A percentile compares a stretch with the other conserved stretches of the same genome.
Evolutionary conservation across 2,329 filamentous ascomycete species (phyloP).

Genomic region (Penicillium sp.): DNA sequence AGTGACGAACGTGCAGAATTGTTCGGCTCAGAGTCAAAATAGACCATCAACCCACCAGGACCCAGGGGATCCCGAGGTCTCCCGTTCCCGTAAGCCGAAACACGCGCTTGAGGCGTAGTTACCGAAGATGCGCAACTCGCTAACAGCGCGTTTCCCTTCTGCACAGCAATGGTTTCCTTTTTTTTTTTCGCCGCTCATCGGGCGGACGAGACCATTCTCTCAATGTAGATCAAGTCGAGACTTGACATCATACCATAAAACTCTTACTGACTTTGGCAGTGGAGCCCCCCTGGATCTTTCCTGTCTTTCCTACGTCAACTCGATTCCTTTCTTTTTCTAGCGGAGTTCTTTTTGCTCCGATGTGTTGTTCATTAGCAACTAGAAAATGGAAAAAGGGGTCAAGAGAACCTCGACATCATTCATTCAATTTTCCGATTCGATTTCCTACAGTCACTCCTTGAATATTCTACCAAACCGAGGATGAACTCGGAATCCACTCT

Average conservation of each 20-base stretch:
- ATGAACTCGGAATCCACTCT: slow-evolving; percentile 12
- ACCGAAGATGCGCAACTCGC: background rate
- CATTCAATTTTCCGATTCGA: background rate
- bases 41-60: slow-evolving; percentile 1
- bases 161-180: slow-evolving; percentile 4
- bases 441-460: background rate
- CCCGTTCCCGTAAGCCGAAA: background rate
- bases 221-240: background rate
- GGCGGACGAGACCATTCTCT: background rate
- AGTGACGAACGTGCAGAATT: background rate
- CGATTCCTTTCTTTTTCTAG: background rate
- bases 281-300: background rate
- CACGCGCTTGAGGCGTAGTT: slow-evolving; percentile 2
- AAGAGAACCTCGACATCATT: background rate
- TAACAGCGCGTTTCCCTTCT: background rate
- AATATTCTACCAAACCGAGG: background rate
- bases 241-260: slow-evolving; percentile 7
- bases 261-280: background rate
- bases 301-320: background rate
- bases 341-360: background rate
- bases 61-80: background rate
- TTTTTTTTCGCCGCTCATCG: no score
- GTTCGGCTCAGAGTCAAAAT: background rate
- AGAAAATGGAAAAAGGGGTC: slow-evolving; percentile 4
- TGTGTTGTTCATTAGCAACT: background rate